Evolutionary conservation across 2,329 filamentous ascomycete genomes (phyloP).

Genomic region (Cladosporium sp.): DNA sequence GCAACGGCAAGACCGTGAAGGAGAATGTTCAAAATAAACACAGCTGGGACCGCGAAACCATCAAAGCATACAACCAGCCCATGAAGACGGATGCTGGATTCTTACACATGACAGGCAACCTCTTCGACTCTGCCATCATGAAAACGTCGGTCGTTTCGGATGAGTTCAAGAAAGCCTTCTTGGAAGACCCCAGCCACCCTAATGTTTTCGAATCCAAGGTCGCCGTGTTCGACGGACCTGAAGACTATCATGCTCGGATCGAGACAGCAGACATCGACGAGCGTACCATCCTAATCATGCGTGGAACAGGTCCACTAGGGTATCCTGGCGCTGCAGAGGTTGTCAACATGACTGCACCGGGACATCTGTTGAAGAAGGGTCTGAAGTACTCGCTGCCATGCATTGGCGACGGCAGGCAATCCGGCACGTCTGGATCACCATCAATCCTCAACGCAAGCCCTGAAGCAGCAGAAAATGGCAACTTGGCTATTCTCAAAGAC

Average conservation of each 20-base stretch:
- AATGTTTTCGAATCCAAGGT: slow-evolving; percentile 29
- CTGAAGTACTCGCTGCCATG: slow-evolving; percentile 43
- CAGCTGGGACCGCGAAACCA: slow-evolving; percentile 49
- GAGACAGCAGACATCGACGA: slow-evolving; percentile 28
- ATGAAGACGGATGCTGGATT: slow-evolving; percentile 51
- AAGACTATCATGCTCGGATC: slow-evolving; percentile 27
- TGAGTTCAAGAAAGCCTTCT: slow-evolving; percentile 25
- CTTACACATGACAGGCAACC: slow-evolving; percentile 27
- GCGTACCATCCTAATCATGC: slow-evolving; percentile 29
- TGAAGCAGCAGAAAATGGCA: slow-evolving; percentile 52
- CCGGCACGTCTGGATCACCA: slow-evolving; percentile 52
- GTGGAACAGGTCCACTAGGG: slow-evolving; percentile 27
- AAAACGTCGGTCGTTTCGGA: slow-evolving; percentile 27
- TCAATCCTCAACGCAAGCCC: slow-evolving; percentile 55
- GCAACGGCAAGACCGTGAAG: slow-evolving; percentile 44
- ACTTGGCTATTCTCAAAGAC: slow-evolving; percentile 48
- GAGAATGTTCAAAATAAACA: slow-evolving; percentile 43
- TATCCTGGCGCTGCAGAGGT: slow-evolving; percentile 30
- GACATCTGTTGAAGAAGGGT: slow-evolving; percentile 25
- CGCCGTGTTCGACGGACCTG: slow-evolving; percentile 29
- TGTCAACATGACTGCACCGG: slow-evolving; percentile 31
- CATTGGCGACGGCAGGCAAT: slow-evolving; percentile 54
- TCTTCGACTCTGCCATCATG: slow-evolving; percentile 32
- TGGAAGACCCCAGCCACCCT: slow-evolving; percentile 22
- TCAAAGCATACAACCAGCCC: slow-evolving; percentile 43